Conservation (phyloP, 2,329 filamentous ascomycete species). For the Fusarium succisae region DNA sequence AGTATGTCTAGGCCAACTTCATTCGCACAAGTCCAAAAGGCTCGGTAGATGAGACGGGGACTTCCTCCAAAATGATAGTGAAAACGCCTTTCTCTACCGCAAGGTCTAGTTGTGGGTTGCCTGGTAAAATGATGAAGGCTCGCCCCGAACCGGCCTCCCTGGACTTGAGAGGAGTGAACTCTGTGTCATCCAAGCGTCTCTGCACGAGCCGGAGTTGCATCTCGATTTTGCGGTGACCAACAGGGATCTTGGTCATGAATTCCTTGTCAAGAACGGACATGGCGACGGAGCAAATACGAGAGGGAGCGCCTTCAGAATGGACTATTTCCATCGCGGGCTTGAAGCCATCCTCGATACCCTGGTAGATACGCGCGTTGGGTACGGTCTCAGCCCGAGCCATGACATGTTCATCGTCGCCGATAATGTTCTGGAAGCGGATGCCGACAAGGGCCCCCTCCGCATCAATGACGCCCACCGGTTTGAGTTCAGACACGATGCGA, state of each 20-base stretch:
- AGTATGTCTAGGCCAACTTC: accelerated
- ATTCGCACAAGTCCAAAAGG: too few species aligned
- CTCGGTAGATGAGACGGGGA: background rate
- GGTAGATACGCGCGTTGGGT: background rate
- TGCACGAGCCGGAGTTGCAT: background rate
- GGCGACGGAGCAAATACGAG: too few species aligned
- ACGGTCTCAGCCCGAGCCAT: accelerated
- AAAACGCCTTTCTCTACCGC: too few species aligned
- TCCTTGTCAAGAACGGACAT: background rate
- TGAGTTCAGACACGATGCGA: background rate
- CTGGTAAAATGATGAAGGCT: background rate
- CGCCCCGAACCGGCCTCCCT: accelerated
- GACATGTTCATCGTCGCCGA: background rate
- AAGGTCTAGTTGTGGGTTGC: too few species aligned
- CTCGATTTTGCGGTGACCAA: background rate
- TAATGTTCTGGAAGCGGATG: background rate
- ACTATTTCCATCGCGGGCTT: accelerated
- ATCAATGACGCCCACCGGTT: accelerated
- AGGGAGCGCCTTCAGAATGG: accelerated
- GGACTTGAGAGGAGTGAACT: background rate
- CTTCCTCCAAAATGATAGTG: background rate
- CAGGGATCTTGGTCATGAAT: accelerated
- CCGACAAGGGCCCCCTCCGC: accelerated
- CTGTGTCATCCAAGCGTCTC: accelerated
- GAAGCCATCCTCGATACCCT: accelerated